phyloP scores from a whole-genome alignment of 331 rosid species.

The Rosa hybrid region DNA sequence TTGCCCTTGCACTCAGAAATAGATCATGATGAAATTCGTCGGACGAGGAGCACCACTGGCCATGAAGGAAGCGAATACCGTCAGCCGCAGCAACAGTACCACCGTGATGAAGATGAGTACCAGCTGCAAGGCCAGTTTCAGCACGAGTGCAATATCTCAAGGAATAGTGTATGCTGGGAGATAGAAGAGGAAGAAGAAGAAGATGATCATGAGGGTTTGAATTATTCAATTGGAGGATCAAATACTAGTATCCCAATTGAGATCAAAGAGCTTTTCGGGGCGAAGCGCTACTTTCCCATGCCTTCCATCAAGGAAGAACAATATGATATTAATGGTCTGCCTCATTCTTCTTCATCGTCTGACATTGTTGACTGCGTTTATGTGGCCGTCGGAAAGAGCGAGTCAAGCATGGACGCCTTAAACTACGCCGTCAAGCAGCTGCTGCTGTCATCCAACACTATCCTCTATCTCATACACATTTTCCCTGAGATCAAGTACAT shows the following conservation, averaged over 20 bases:
- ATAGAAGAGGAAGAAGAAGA: conserved; percentile 60
- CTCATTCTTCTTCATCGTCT: background rate
- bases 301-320: conserved; percentile 47
- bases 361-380: conserved; percentile 43
- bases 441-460: conserved; percentile 14
- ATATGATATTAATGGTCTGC: background rate
- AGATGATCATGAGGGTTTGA: background rate
- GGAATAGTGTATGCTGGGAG: conserved; percentile 51
- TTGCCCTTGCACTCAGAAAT: background rate
- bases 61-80: background rate
- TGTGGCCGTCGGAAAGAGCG: conserved; percentile 84
- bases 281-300: conserved; percentile 30
- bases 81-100: background rate
- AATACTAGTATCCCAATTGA: conserved; percentile 5
- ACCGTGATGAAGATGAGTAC: background rate
- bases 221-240: background rate
- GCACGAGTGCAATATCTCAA: conserved; percentile 11
- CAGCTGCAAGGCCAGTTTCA: background rate
- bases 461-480: conserved; percentile 71
- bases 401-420: conserved; percentile 77
- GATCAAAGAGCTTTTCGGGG: conserved; percentile 29
- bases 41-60: background rate
- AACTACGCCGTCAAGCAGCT: conserved; percentile 37
- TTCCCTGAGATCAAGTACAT: conserved; percentile 61
- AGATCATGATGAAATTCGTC: background rate